Evolutionary conservation across 2,329 filamentous ascomycete species (phyloP).

Genomic region (Arthrinium phaeospermum): DNA sequence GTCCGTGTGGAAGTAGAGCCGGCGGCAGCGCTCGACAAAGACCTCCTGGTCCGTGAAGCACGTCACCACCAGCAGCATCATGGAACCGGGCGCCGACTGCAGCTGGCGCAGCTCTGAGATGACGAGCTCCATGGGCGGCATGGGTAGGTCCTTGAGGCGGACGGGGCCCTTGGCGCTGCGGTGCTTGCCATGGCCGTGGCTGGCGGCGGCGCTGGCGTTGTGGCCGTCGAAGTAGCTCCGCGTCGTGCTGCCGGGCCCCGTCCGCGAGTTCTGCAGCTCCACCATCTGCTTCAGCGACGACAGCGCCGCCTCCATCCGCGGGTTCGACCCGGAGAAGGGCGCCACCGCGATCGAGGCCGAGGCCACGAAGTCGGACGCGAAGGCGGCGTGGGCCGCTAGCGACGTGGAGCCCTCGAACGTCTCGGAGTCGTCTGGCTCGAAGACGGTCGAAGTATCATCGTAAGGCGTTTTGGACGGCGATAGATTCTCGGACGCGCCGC

Average conservation of each 20-base stretch:
- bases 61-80: constrained; percentile 57
- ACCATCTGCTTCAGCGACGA: constrained; percentile 59
- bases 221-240: constrained; percentile 25
- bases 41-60: constrained; percentile 55
- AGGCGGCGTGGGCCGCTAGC: constrained; percentile 51
- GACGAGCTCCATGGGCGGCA: constrained; percentile 59
- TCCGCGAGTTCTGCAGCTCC: constrained; percentile 49
- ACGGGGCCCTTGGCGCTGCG: constrained; percentile 50
- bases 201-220: constrained; percentile 26
- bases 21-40: constrained; percentile 56
- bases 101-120: constrained; percentile 54
- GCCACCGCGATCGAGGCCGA: constrained; percentile 37
- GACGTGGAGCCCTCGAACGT: constrained; percentile 55
- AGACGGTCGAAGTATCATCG: constrained; percentile 48
- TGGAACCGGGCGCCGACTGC: constrained; percentile 52
- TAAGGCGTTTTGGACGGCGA: constrained; percentile 33
- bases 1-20: constrained; percentile 56
- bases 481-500: constrained; percentile 21
- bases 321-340: constrained; percentile 52
- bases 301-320: constrained; percentile 59
- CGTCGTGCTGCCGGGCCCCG: constrained; percentile 43
- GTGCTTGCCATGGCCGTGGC: constrained; percentile 35
- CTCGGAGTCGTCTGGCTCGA: constrained; percentile 61
- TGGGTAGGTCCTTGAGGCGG: constrained; percentile 56
- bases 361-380: constrained; percentile 51